Percentiles rank a stretch among this genome's conserved stretches.
These are phyloP conservation scores for Phytophthora lateralis DNA, from an alignment of 352 stramenopile species.

Conservation along the genomic window DNA sequence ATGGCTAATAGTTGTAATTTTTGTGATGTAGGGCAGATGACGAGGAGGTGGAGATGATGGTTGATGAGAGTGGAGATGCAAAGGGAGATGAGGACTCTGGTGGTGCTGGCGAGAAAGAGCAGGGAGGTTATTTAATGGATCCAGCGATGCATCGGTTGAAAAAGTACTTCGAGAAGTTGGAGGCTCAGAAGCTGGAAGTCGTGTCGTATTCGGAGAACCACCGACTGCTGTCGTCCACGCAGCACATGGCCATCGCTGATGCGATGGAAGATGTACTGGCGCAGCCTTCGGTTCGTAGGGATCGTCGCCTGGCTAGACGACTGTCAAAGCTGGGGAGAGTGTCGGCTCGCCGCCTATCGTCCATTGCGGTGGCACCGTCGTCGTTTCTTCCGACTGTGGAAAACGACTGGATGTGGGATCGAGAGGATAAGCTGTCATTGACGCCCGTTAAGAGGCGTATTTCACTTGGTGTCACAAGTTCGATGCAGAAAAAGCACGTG, in stretches of 20 bases:
- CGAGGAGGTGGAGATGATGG: background rate
- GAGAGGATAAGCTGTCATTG: conserved; percentile 47
- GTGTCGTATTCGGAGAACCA: conserved; percentile 67
- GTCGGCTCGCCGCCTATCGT: conserved; percentile 51
- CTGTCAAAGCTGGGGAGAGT: conserved; percentile 68
- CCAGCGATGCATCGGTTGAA: conserved; percentile 48
- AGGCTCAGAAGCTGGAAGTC: conserved; percentile 63
- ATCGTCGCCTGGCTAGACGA: conserved; percentile 61
- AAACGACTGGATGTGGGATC: conserved; percentile 58
- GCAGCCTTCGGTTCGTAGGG: conserved; percentile 61
- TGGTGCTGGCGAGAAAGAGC: conserved; percentile 17
- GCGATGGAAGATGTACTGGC: conserved; percentile 79
- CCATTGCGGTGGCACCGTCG: conserved; percentile 33
- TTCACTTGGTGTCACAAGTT: conserved; percentile 23
- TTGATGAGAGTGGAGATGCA: background rate
- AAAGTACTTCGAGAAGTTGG: conserved; percentile 56
- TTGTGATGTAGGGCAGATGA: conserved; percentile 1
- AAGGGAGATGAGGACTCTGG: background rate
- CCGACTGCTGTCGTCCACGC: conserved; percentile 59
- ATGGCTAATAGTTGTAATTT: conserved; percentile 8
- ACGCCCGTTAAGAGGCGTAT: conserved; percentile 40
- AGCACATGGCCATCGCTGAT: conserved; percentile 71
- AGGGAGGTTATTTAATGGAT: conserved; percentile 30
- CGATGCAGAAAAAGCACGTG: conserved; percentile 27
- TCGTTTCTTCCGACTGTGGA: conserved; percentile 45